Percentiles rank a stretch among this genome's conserved stretches.
These are phyloP conservation scores for Pyrenophora teres DNA, from an alignment of 2,329 filamentous ascomycete species.

Conservation along the genomic window DNA sequence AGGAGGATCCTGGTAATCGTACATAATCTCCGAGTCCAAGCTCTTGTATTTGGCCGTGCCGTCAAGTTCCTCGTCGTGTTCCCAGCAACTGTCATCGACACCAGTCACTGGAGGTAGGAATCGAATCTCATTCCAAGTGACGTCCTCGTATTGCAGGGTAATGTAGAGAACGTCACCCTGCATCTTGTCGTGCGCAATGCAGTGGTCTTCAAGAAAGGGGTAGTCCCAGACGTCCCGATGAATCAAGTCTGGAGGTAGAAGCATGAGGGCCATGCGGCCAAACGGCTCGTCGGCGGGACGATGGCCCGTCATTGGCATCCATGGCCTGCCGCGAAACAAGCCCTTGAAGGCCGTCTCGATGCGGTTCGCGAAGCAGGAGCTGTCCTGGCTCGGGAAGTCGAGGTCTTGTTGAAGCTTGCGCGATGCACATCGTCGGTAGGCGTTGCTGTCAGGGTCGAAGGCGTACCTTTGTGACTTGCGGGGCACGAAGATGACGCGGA, in stretches of 20 bases:
- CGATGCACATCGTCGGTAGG: slow-evolving; percentile 45
- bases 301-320: slow-evolving; percentile 49
- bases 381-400: slow-evolving; percentile 45
- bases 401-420: slow-evolving; percentile 48
- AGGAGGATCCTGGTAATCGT: slow-evolving; percentile 50
- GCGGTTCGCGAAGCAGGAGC: slow-evolving; percentile 42
- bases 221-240: slow-evolving; percentile 48
- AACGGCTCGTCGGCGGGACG: slow-evolving; percentile 47
- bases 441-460: slow-evolving; percentile 47
- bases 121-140: slow-evolving; percentile 48
- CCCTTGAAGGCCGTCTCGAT: slow-evolving; percentile 46
- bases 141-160: slow-evolving; percentile 47
- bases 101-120: slow-evolving; percentile 41
- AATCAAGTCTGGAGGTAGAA: slow-evolving; percentile 41
- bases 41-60: slow-evolving; percentile 44
- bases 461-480: slow-evolving; percentile 45
- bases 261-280: slow-evolving; percentile 46
- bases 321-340: slow-evolving; percentile 45
- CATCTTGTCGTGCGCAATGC: slow-evolving; percentile 50
- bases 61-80: slow-evolving; percentile 47
- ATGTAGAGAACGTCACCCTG: slow-evolving; percentile 50
- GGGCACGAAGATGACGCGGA: slow-evolving; percentile 47
- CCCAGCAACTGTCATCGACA: slow-evolving; percentile 46
- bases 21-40: slow-evolving; percentile 49
- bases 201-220: slow-evolving; percentile 48